These are phyloP conservation scores for Oryza nivara DNA, from an alignment of 176 grass and related monocot species.

Conservation along the genomic window DNA sequence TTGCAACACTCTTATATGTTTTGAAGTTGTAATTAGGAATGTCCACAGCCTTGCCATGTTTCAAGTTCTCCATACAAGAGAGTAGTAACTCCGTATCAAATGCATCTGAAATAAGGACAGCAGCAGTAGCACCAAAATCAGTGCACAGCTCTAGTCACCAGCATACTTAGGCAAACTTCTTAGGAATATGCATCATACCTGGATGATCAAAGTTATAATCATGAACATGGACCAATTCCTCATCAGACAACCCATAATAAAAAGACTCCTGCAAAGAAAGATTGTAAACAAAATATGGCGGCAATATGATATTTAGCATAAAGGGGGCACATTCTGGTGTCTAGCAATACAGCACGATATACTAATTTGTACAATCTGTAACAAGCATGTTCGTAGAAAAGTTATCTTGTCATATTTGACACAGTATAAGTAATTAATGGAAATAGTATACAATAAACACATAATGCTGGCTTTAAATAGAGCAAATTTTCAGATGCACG, in stretches of 20 bases:
- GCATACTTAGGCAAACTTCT: slow-evolving; percentile 27
- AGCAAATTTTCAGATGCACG: not conserved
- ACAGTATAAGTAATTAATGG: not conserved
- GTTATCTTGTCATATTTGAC: not conserved
- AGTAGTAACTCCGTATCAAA: slow-evolving; percentile 86
- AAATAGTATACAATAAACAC: not conserved
- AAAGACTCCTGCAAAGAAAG: slow-evolving; percentile 74
- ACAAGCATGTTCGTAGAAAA: not conserved
- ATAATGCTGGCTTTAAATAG: not conserved
- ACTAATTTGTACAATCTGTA: not conserved
- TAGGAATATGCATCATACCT: slow-evolving; percentile 32
- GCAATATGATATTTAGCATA: slow-evolving; percentile 16
- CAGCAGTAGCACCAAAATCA: slow-evolving; percentile 26
- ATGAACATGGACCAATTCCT: slow-evolving; percentile 57
- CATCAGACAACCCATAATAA: slow-evolving; percentile 77
- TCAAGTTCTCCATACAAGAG: slow-evolving; percentile 82
- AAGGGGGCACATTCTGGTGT: not conserved
- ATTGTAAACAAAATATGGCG: not conserved
- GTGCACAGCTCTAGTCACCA: slow-evolving; percentile 12
- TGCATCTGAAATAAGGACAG: slow-evolving; percentile 71
- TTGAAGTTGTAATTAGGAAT: slow-evolving; percentile 93
- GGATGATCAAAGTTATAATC: slow-evolving; percentile 86
- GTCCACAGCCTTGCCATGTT: slow-evolving; percentile 71
- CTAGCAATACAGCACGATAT: not conserved
- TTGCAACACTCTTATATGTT: slow-evolving; percentile 72